phyloP scores from a whole-genome alignment of 2,329 filamentous ascomycete genomes.

The Tolypocladium ophioglossoides region DNA sequence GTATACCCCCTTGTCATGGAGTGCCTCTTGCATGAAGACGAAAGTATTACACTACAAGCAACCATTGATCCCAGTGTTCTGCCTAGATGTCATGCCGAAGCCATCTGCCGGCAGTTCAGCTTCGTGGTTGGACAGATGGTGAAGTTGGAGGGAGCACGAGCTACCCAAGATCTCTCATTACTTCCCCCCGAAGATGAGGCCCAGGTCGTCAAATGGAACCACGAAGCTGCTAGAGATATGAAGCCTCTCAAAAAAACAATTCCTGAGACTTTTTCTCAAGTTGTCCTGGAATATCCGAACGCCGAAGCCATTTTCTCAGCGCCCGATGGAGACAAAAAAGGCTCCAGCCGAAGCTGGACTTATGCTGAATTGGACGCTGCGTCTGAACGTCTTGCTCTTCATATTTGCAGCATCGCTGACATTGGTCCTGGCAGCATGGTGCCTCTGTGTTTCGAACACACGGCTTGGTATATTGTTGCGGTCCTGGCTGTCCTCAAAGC shows the following conservation, averaged over 20 bases:
- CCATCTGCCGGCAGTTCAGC: neutral
- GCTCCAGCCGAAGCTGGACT: neutral
- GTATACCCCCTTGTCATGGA: slow-evolving; percentile 2
- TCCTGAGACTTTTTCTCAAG: neutral
- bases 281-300: neutral
- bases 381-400: neutral
- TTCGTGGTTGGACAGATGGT: neutral
- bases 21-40: slow-evolving; percentile 1
- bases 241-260: neutral
- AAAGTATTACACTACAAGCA: neutral
- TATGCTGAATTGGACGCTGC: neutral
- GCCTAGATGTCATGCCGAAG: neutral
- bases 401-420: neutral
- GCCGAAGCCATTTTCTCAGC: neutral
- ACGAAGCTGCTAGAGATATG: no score
- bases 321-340: neutral
- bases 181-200: neutral
- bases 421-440: neutral
- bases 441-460: slow-evolving; percentile 1
- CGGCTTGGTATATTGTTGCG: neutral
- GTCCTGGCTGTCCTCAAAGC: neutral
- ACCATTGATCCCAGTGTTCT: neutral
- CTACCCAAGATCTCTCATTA: neutral
- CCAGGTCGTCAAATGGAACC: neutral
- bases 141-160: neutral